phyloP scores from a whole-genome alignment of 164 flowering plant species.

The Platanus orientalis region DNA sequence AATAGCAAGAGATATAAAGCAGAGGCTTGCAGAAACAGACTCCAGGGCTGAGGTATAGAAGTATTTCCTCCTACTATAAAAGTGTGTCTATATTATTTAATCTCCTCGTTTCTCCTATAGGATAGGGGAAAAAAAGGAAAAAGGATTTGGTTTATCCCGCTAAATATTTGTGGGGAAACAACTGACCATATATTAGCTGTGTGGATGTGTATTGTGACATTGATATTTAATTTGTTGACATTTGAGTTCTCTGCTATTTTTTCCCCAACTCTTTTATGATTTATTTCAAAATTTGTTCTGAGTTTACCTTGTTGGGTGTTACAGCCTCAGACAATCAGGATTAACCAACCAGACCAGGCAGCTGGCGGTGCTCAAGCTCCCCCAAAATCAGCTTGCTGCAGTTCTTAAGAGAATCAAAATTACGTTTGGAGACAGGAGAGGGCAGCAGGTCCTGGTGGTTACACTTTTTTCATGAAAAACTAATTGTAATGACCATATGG shows the following conservation, averaged over 20 bases:
- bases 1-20: slow-evolving; percentile 81
- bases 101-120: too few relatives aligned
- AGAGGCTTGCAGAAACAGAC: slow-evolving; percentile 70
- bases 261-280: too few relatives aligned
- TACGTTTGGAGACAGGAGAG: neutral
- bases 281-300: neutral
- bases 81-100: too few relatives aligned
- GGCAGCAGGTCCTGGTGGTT: neutral
- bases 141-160: too few relatives aligned
- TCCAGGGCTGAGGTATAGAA: slow-evolving; percentile 46
- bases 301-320: slow-evolving; percentile 8
- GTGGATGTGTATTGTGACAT: too few relatives aligned
- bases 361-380: slow-evolving; percentile 52
- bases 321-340: slow-evolving; percentile 75
- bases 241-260: too few relatives aligned
- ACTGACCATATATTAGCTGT: too few relatives aligned
- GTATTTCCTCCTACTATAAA: too few relatives aligned
- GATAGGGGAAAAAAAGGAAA: too few relatives aligned
- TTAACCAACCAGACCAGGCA: slow-evolving; percentile 57
- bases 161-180: too few relatives aligned
- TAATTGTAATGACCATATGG: slow-evolving; percentile 1
- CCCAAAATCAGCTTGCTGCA: slow-evolving; percentile 75
- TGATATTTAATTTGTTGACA: too few relatives aligned
- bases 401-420: slow-evolving; percentile 34
- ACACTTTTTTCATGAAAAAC: neutral